Evolutionary conservation across 257 asterid genomes (phyloP).

Genomic region (Solanum rostratum): DNA sequence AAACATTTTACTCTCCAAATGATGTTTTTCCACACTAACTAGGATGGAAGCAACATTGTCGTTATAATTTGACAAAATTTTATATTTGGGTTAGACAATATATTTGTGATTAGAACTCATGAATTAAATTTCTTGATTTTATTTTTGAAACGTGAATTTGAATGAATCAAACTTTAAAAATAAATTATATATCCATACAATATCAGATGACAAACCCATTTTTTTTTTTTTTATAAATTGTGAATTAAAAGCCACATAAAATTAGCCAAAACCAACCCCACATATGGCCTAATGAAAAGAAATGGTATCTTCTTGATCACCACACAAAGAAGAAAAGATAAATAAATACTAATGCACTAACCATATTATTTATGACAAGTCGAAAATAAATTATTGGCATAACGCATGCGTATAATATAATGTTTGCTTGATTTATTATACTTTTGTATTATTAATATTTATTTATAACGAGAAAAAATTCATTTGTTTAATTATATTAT

Average conservation of each 20-base stretch:
- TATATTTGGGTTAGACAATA: not conserved
- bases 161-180: not conserved
- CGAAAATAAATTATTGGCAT: not conserved
- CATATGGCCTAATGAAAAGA: not conserved
- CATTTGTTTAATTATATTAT: not conserved
- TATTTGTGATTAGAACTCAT: not conserved
- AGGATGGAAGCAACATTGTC: not conserved
- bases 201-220: not conserved
- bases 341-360: not conserved
- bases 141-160: not conserved
- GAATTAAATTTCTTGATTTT: not conserved
- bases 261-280: not conserved
- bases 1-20: not conserved
- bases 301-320: not conserved
- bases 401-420: not conserved
- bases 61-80: not conserved
- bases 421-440: not conserved
- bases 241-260: not conserved
- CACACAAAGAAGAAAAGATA: not conserved
- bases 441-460: not conserved
- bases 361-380: not conserved
- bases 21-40: not conserved
- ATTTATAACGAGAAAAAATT: too few relatives aligned
- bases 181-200: too few relatives aligned
- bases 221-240: too few relatives aligned